Conservation (phyloP, 257 asterid species). For the Orobanche coerulescens region DNA sequence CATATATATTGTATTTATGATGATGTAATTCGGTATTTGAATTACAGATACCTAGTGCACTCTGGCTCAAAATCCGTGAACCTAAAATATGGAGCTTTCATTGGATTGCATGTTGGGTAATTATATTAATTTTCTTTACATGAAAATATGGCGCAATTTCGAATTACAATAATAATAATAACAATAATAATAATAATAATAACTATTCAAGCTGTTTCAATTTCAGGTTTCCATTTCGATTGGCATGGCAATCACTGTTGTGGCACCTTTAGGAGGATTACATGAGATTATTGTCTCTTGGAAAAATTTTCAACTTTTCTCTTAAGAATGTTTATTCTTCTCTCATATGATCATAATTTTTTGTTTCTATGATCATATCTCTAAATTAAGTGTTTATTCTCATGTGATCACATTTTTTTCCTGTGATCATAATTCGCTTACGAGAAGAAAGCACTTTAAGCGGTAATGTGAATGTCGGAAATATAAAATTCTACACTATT, state of each 20-base stretch:
- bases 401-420: not conserved
- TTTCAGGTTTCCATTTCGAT: conserved; percentile 29
- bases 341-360: not conserved
- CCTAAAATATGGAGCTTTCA: conserved; percentile 32
- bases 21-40: not conserved
- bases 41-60: not conserved
- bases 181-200: not conserved
- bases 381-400: not conserved
- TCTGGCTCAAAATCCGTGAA: conserved; percentile 8
- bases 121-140: not conserved
- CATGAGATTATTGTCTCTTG: conserved; percentile 22
- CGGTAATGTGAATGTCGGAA: too few relatives aligned
- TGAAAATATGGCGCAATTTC: not conserved
- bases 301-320: conserved; percentile 19
- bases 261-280: conserved; percentile 40
- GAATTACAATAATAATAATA: not conserved
- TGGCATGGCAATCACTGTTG: conserved; percentile 20
- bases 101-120: conserved; percentile 35
- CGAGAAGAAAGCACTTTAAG: not conserved
- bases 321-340: not conserved
- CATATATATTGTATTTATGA: not conserved
- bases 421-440: not conserved
- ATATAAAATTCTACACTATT: too few relatives aligned
- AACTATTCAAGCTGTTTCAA: not conserved
- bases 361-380: not conserved